Evolutionary conservation across 768 basidiomycete species (phyloP).

Genomic region (Harrya chromipes): DNA sequence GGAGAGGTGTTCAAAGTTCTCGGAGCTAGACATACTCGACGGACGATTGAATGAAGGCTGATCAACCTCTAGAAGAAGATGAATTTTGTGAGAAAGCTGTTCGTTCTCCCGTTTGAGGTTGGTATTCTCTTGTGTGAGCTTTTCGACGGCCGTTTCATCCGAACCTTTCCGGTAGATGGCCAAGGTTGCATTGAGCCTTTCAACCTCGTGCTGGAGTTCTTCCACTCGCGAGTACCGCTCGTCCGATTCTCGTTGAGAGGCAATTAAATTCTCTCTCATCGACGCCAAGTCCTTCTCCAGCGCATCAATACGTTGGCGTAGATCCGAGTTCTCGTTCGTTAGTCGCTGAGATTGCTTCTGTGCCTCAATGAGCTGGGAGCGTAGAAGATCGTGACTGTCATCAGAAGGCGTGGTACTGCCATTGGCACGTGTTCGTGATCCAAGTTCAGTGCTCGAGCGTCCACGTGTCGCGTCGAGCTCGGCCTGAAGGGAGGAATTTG

Average conservation of each 20-base stretch:
- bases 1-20: slow-evolving; percentile 79
- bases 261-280: slow-evolving; percentile 65
- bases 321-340: slow-evolving; percentile 70
- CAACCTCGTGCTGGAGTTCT: slow-evolving; percentile 78
- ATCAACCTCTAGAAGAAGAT: slow-evolving; percentile 82
- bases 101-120: slow-evolving; percentile 81
- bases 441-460: slow-evolving; percentile 52
- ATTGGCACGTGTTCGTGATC: slow-evolving; percentile 54
- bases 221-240: slow-evolving; percentile 73
- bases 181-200: slow-evolving; percentile 69
- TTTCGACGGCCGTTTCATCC: slow-evolving; percentile 75
- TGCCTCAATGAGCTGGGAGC: slow-evolving; percentile 69
- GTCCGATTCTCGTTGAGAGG: slow-evolving; percentile 75
- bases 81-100: slow-evolving; percentile 88
- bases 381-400: slow-evolving; percentile 61
- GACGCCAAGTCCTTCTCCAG: slow-evolving; percentile 74
- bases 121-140: slow-evolving; percentile 78
- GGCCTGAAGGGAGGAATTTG: slow-evolving; percentile 76
- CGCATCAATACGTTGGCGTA: slow-evolving; percentile 66
- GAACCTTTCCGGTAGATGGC: slow-evolving; percentile 71
- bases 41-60: slow-evolving; percentile 70
- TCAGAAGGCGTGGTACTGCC: slow-evolving; percentile 81
- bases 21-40: slow-evolving; percentile 77
- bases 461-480: slow-evolving; percentile 75
- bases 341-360: slow-evolving; percentile 75